Conservation (phyloP, 768 basidiomycete species). For the Lactifluus volemus region DNA sequence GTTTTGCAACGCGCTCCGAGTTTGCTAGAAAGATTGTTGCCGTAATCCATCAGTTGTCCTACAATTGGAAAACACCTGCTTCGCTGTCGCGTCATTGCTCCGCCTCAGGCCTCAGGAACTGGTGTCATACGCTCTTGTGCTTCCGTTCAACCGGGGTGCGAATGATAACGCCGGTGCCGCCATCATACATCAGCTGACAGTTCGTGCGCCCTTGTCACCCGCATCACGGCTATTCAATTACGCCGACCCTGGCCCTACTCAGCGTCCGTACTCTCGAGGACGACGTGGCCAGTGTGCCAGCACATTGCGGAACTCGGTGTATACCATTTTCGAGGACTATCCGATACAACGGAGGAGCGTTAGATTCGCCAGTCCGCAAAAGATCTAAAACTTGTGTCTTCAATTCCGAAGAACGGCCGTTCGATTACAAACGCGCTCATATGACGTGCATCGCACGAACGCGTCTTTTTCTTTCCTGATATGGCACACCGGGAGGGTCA, state of each 20-base stretch:
- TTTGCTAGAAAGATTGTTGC: background rate
- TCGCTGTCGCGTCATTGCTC: slow-evolving; percentile 17
- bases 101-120: slow-evolving; percentile 8
- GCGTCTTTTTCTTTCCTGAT: slow-evolving; percentile 7
- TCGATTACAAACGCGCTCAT: slow-evolving; percentile 15
- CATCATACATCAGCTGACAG: slow-evolving; percentile 15
- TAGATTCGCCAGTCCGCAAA: background rate
- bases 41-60: slow-evolving; percentile 1
- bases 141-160: slow-evolving; percentile 4
- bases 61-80: slow-evolving; percentile 6
- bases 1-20: background rate
- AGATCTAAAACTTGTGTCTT: background rate
- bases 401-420: slow-evolving; percentile 3
- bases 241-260: background rate
- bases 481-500: background rate
- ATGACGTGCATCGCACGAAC: slow-evolving; percentile 5
- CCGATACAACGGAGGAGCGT: background rate
- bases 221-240: background rate
- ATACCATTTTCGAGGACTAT: background rate
- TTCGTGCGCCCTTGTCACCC: background rate
- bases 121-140: background rate
- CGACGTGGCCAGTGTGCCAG: slow-evolving; percentile 1
- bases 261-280: background rate
- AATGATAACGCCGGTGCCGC: slow-evolving; percentile 15
- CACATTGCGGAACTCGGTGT: background rate